Conservation (phyloP, 2,329 filamentous ascomycete species). For the Phialophora tarda region DNA sequence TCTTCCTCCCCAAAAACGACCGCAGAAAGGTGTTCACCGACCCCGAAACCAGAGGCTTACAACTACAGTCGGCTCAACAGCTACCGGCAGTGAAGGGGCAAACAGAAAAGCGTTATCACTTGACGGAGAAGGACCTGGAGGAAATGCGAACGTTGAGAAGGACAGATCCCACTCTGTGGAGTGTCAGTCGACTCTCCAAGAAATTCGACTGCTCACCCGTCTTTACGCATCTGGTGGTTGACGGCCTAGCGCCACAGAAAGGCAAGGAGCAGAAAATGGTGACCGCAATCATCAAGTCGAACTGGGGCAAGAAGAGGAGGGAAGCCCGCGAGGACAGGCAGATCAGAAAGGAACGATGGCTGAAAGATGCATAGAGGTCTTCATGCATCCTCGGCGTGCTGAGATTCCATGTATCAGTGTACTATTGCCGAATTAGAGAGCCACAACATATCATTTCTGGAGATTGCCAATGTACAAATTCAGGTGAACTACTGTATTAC, state of each 20-base stretch:
- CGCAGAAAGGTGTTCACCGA: conserved; percentile 36
- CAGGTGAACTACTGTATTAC: neutral
- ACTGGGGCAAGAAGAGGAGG: conserved; percentile 65
- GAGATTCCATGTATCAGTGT: conserved; percentile 7
- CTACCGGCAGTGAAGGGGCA: conserved; percentile 55
- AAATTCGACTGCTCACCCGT: conserved; percentile 67
- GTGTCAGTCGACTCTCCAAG: conserved; percentile 63
- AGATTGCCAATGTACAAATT: conserved; percentile 4
- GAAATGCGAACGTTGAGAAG: conserved; percentile 64
- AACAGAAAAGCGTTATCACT: conserved; percentile 66
- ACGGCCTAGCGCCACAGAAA: conserved; percentile 56
- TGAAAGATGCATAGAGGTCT: conserved; percentile 57
- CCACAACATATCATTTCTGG: neutral
- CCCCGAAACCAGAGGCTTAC: conserved; percentile 39
- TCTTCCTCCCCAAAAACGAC: conserved; percentile 67
- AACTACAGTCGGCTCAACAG: conserved; percentile 38
- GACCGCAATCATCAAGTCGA: conserved; percentile 61
- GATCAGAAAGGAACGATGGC: conserved; percentile 66
- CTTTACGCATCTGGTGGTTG: conserved; percentile 65
- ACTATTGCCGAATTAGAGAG: conserved; percentile 8
- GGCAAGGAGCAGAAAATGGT: conserved; percentile 54
- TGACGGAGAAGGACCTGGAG: conserved; percentile 61
- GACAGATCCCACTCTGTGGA: conserved; percentile 65
- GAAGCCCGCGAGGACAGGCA: conserved; percentile 66
- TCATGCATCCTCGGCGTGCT: conserved; percentile 1